Percentiles rank a stretch among this genome's conserved stretches.
These are phyloP conservation scores for Nitzschia palea DNA, from an alignment of 108 stramenopile genomes.

Conservation along the genomic window DNA sequence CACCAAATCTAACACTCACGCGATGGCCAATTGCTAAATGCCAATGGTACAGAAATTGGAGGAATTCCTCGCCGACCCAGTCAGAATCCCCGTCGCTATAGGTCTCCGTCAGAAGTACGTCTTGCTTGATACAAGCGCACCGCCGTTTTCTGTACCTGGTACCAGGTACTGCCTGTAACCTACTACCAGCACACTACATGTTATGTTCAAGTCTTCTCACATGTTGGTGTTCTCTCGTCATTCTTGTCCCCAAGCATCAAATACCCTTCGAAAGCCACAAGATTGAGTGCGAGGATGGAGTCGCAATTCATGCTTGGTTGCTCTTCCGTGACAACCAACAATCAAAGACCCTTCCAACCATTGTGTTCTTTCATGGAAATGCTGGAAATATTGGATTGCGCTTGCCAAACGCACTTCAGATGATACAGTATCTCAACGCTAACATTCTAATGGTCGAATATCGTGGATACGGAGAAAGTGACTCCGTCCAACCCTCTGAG, in stretches of 20 bases:
- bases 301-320: constrained; percentile 83
- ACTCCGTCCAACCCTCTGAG: constrained; percentile 71
- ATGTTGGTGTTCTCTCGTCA: too few species aligned
- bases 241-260: constrained; percentile 41
- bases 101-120: constrained; percentile 62
- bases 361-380: constrained; percentile 97
- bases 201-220: too few species aligned
- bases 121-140: too few species aligned
- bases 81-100: constrained; percentile 70
- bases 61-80: constrained; percentile 60
- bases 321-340: constrained; percentile 47
- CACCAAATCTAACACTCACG: too few species aligned
- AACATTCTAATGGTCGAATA: constrained; percentile 94
- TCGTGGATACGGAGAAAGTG: constrained; percentile 88
- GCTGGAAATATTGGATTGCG: constrained; percentile 97
- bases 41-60: constrained; percentile 44
- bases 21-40: too few species aligned
- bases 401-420: constrained; percentile 81
- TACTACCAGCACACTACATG: too few species aligned
- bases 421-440: constrained; percentile 62
- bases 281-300: constrained; percentile 69
- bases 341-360: constrained; percentile 56
- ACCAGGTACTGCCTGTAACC: too few species aligned
- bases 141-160: too few species aligned
- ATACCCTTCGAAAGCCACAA: constrained; percentile 63